These are phyloP conservation scores for Rasamsonia emersonii DNA, from an alignment of 2,329 filamentous ascomycete genomes.

Conservation along the genomic window DNA sequence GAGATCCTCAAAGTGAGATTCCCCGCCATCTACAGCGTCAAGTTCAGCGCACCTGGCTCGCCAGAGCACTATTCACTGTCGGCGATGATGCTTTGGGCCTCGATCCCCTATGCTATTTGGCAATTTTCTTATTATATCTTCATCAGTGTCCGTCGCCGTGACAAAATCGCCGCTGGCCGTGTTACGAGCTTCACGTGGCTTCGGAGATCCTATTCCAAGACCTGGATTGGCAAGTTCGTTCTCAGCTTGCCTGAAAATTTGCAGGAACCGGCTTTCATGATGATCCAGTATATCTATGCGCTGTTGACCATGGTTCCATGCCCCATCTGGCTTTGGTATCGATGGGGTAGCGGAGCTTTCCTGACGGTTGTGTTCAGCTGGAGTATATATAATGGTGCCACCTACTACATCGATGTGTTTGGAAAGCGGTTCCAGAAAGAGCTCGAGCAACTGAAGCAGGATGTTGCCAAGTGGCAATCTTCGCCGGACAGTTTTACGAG, in stretches of 20 bases:
- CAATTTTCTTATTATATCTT: conserved; percentile 88
- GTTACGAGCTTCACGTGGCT: conserved; percentile 98
- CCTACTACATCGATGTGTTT: conserved; percentile 97
- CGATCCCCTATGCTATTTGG: conserved; percentile 86
- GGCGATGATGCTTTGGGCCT: conserved; percentile 91
- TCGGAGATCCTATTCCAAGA: conserved; percentile 79
- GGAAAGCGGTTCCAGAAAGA: conserved; percentile 96
- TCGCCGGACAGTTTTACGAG: conserved; percentile 25
- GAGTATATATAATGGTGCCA: conserved; percentile 95
- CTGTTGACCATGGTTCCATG: conserved; percentile 90
- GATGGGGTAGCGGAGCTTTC: conserved; percentile 69
- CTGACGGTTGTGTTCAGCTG: conserved; percentile 77
- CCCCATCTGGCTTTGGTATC: conserved; percentile 87
- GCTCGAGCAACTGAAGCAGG: conserved; percentile 75
- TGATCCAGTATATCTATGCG: conserved; percentile 89
- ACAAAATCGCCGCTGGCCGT: conserved; percentile 90
- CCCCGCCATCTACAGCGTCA: conserved; percentile 78
- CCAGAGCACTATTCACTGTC: conserved; percentile 69
- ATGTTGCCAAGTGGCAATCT: conserved; percentile 79
- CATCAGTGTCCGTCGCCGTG: conserved; percentile 87
- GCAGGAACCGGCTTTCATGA: conserved; percentile 89
- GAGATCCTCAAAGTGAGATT: conserved; percentile 62
- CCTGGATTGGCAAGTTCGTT: conserved; percentile 79
- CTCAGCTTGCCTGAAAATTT: conserved; percentile 64
- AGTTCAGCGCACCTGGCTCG: conserved; percentile 57